Percentiles rank a stretch among this genome's conserved stretches.
Evolutionary conservation across 495 filamentous ascomycete species (phyloP).

Genomic region (Hamigera avellanea): DNA sequence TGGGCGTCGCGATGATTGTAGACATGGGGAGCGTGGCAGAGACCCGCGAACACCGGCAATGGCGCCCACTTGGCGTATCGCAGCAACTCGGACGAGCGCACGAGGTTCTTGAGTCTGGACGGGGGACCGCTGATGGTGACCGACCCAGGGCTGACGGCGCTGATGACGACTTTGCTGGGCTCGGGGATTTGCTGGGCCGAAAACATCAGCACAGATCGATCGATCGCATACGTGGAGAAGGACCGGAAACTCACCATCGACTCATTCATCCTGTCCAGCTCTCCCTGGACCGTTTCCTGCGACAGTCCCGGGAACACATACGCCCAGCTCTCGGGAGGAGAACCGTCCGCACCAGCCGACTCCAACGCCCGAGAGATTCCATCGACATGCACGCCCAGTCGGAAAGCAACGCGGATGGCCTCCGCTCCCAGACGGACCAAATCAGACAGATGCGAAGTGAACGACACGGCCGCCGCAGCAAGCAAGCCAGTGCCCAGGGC

Average conservation of each 20-base stretch:
- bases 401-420: constrained; percentile 20
- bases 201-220: no score
- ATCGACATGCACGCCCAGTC: constrained; percentile 20
- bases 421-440: constrained; percentile 14
- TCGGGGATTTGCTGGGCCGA: constrained; percentile 1
- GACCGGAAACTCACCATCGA: neutral
- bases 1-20: constrained; percentile 48
- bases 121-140: constrained; percentile 32
- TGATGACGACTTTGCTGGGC: constrained; percentile 23
- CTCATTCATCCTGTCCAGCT: constrained; percentile 18
- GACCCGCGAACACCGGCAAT: constrained; percentile 21
- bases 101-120: constrained; percentile 16
- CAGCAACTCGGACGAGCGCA: constrained; percentile 14
- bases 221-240: no score
- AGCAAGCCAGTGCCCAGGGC: constrained; percentile 27
- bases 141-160: constrained; percentile 11
- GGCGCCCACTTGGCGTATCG: constrained; percentile 9
- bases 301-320: constrained; percentile 17
- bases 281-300: constrained; percentile 15
- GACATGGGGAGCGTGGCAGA: constrained; percentile 31
- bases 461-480: constrained; percentile 18
- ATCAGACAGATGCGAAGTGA: constrained; percentile 14
- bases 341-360: constrained; percentile 2
- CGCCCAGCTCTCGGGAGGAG: constrained; percentile 20
- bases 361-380: constrained; percentile 20